phyloP scores from a whole-genome alignment of 345 rosid genomes.

The Lagerstroemia speciosa region DNA sequence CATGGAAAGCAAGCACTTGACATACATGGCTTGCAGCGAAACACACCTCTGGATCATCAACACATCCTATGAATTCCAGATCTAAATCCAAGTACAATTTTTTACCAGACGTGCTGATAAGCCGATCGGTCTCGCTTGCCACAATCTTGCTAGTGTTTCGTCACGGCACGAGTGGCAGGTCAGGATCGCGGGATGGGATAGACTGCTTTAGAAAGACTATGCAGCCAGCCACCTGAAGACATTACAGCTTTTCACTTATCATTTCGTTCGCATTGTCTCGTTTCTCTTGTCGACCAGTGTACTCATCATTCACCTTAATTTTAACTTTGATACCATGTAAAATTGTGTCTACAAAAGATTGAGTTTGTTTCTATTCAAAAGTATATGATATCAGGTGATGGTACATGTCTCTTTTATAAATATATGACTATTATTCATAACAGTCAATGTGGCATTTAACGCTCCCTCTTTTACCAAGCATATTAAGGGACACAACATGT shows the following conservation, averaged over 20 bases:
- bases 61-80: background rate
- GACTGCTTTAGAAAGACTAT: background rate
- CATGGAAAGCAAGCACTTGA: background rate
- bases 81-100: too few relatives aligned
- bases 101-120: background rate
- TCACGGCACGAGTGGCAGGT: background rate
- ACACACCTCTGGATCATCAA: background rate
- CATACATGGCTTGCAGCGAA: background rate
- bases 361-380: too few relatives aligned
- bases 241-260: background rate
- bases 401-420: too few relatives aligned
- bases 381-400: too few relatives aligned
- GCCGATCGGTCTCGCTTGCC: too few relatives aligned
- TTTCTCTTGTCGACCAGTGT: background rate
- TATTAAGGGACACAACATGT: too few relatives aligned
- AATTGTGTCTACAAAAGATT: too few relatives aligned
- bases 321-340: too few relatives aligned
- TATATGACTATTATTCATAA: too few relatives aligned
- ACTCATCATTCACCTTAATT: background rate
- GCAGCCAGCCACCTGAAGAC: background rate
- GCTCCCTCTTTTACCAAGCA: too few relatives aligned
- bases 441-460: too few relatives aligned
- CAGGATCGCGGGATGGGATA: background rate
- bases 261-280: background rate
- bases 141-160: background rate